Percentiles rank a stretch among this genome's conserved stretches.
phyloP scores from a whole-genome alignment of 768 basidiomycete species.

The Suillus clintonianus region DNA sequence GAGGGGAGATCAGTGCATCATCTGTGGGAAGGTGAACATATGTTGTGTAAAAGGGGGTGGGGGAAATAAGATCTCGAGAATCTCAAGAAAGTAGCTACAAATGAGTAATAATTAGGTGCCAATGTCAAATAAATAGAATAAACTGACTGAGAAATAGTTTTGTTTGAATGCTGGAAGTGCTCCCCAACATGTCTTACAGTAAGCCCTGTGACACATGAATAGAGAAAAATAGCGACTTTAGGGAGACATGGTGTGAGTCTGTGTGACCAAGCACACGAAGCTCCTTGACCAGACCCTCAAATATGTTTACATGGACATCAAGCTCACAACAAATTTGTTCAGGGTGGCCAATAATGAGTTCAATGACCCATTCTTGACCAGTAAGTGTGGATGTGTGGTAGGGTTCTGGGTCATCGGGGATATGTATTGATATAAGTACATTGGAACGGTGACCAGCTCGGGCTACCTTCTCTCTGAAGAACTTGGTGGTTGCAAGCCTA shows the following conservation, averaged over 20 bases:
- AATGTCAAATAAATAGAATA: neutral
- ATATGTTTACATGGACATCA: conserved; percentile 5
- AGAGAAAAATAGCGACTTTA: conserved; percentile 39
- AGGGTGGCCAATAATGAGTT: conserved; percentile 21
- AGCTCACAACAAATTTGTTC: conserved; percentile 17
- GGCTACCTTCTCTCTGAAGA: no score
- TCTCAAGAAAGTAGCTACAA: conserved; percentile 20
- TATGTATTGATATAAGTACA: neutral
- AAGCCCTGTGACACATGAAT: conserved; percentile 14
- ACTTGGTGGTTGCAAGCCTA: no score
- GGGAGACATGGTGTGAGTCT: conserved; percentile 22
- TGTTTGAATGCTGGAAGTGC: neutral
- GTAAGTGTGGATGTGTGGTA: neutral
- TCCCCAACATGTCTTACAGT: conserved; percentile 7
- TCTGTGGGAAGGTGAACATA: conserved; percentile 20
- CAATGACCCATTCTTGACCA: conserved; percentile 2
- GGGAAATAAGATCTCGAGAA: conserved; percentile 20
- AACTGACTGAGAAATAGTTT: neutral
- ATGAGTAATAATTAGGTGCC: neutral
- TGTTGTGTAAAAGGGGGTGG: conserved; percentile 25
- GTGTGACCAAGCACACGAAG: neutral
- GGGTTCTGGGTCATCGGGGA: neutral
- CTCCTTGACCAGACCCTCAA: neutral
- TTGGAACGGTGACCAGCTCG: no score
- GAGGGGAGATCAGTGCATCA: neutral